phyloP scores from a whole-genome alignment of 2,329 filamentous ascomycete genomes.

The Fusarium chaquense region DNA sequence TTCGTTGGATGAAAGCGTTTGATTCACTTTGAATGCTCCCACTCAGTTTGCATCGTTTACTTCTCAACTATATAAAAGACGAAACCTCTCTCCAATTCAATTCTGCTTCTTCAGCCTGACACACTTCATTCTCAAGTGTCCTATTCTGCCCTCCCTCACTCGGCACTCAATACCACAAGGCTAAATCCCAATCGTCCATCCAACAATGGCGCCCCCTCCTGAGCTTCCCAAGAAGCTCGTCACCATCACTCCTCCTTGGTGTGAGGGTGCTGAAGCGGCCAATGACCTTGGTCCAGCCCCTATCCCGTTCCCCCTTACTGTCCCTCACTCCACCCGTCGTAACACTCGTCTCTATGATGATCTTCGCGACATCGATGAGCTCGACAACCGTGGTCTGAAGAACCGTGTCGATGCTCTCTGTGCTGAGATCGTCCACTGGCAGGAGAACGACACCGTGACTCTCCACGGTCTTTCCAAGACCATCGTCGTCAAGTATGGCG shows the following conservation, averaged over 20 bases:
- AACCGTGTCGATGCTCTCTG: constrained; percentile 22
- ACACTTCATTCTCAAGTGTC: neutral
- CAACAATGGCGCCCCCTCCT: constrained; percentile 15
- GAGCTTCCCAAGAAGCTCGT: constrained; percentile 27
- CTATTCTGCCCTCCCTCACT: neutral
- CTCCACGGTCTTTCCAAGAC: constrained; percentile 36
- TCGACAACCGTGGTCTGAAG: constrained; percentile 25
- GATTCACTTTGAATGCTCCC: neutral
- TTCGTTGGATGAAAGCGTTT: neutral
- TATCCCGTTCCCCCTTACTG: constrained; percentile 7
- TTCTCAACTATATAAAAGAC: neutral
- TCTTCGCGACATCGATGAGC: constrained; percentile 1
- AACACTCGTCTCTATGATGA: constrained; percentile 27
- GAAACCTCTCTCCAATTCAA: no score
- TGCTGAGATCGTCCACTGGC: constrained; percentile 27
- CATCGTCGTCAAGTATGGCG: constrained; percentile 40
- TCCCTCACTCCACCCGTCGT: constrained; percentile 27
- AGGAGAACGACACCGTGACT: constrained; percentile 13
- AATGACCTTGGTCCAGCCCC: neutral
- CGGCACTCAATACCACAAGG: neutral
- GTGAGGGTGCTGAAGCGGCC: neutral
- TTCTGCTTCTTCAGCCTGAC: neutral
- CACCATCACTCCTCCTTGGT: constrained; percentile 33
- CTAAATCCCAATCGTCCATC: neutral
- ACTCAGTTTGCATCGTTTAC: neutral